These are phyloP conservation scores for Quambalaria eucalypti DNA, from an alignment of 1,284 basidiomycete genomes.

Conservation along the genomic window DNA sequence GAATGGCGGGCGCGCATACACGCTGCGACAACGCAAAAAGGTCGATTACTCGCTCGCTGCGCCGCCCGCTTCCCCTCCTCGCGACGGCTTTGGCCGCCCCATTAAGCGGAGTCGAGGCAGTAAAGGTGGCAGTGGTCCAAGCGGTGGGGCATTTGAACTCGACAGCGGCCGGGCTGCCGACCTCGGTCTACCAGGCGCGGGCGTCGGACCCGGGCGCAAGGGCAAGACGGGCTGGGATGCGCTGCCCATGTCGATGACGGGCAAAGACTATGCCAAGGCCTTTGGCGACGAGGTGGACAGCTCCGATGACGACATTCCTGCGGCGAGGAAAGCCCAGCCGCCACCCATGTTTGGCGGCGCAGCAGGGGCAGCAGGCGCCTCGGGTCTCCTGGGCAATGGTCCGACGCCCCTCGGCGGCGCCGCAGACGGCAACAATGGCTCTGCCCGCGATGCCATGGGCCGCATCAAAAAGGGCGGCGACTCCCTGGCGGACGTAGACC, in stretches of 20 bases:
- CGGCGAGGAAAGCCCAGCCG: slow-evolving; percentile 15
- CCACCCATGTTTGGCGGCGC: slow-evolving; percentile 10
- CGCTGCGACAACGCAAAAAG: slow-evolving; percentile 30
- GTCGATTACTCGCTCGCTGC: slow-evolving; percentile 41
- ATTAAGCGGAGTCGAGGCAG: background rate
- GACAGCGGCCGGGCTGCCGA: slow-evolving; percentile 6
- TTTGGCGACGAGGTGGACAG: slow-evolving; percentile 39
- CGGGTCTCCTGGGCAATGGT: slow-evolving; percentile 28
- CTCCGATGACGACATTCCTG: slow-evolving; percentile 35
- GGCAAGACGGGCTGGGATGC: slow-evolving; percentile 33
- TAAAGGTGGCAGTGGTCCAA: background rate
- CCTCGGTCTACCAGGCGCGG: slow-evolving; percentile 9
- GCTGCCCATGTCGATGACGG: slow-evolving; percentile 35
- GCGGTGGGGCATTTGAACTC: background rate
- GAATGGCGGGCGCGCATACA: background rate
- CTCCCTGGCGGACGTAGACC: slow-evolving; percentile 91
- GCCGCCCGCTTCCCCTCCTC: slow-evolving; percentile 27
- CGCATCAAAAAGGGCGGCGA: slow-evolving; percentile 40
- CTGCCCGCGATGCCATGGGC: slow-evolving; percentile 20
- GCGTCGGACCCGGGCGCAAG: slow-evolving; percentile 21
- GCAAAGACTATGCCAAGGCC: slow-evolving; percentile 39
- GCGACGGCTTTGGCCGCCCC: slow-evolving; percentile 36
- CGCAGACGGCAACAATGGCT: slow-evolving; percentile 15
- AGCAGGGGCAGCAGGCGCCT: slow-evolving; percentile 12
- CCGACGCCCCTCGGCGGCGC: slow-evolving; percentile 8